phyloP scores from a whole-genome alignment of 192 early-diverging fungal species.

The Oehlia diaphana region DNA sequence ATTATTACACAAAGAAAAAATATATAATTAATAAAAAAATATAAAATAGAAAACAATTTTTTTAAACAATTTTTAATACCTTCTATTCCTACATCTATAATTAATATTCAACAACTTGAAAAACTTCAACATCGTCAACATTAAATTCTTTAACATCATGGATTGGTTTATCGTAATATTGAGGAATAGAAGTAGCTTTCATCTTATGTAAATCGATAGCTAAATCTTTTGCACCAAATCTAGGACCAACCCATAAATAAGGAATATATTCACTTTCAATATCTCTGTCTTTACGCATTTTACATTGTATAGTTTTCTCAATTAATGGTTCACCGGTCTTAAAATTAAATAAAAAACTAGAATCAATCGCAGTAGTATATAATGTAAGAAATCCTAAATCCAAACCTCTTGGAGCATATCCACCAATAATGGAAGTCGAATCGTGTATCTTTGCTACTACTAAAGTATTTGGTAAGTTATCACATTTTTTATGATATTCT shows the following conservation, averaged over 20 bases:
- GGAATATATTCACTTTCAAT: background rate
- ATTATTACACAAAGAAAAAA: too few relatives aligned
- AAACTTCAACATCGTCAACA: background rate
- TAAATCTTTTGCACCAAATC: conserved; percentile 7
- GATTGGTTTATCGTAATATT: background rate
- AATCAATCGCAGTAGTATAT: background rate
- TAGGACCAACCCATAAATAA: conserved; percentile 1
- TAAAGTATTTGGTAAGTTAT: background rate
- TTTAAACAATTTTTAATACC: too few relatives aligned
- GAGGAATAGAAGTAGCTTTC: background rate
- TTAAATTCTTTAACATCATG: conserved; percentile 6
- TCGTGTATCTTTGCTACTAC: background rate
- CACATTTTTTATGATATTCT: background rate
- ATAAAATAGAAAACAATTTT: too few relatives aligned
- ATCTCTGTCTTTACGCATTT: background rate
- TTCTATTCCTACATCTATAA: too few relatives aligned
- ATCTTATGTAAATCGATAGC: conserved; percentile 4
- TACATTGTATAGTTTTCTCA: background rate
- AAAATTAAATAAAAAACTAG: conserved; percentile 1
- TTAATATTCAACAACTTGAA: background rate
- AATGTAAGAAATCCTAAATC: background rate
- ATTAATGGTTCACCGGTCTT: background rate
- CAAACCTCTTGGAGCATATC: background rate
- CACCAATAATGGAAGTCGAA: conserved; percentile 1
- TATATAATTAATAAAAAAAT: too few relatives aligned